These are phyloP conservation scores for Myriangium duriaei DNA, from an alignment of 2,329 filamentous ascomycete genomes.

Conservation along the genomic window DNA sequence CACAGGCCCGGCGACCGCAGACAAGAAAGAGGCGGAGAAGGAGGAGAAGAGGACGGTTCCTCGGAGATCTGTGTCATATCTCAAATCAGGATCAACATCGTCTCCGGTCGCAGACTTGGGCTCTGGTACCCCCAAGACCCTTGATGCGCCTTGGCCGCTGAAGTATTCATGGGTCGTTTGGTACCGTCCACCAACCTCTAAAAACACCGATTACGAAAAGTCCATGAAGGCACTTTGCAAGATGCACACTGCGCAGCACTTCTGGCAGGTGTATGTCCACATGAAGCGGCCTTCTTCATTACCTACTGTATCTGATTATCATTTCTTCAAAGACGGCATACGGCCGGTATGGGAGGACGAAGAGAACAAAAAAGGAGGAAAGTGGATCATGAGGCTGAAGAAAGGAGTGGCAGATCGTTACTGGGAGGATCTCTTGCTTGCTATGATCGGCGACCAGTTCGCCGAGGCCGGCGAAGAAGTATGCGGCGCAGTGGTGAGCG, in stretches of 20 bases:
- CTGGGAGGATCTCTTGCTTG: conserved; percentile 88
- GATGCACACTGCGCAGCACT: conserved; percentile 74
- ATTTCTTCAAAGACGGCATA: conserved; percentile 94
- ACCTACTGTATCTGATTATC: conserved; percentile 90
- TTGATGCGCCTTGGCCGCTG: conserved; percentile 38
- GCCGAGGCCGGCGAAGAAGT: conserved; percentile 85
- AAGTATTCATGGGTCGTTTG: conserved; percentile 91
- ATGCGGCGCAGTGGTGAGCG: conserved; percentile 86
- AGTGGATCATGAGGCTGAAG: conserved; percentile 94
- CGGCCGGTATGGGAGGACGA: conserved; percentile 98
- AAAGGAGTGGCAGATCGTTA: conserved; percentile 94
- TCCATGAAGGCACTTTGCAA: conserved; percentile 78
- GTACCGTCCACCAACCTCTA: conserved; percentile 92
- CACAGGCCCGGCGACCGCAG: conserved; percentile 41
- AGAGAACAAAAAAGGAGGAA: conserved; percentile 88
- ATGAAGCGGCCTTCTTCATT: conserved; percentile 79
- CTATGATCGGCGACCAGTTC: conserved; percentile 89
- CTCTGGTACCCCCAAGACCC: conserved; percentile 24
- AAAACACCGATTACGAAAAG: conserved; percentile 97
- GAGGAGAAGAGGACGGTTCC: conserved; percentile 17
- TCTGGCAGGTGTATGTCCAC: conserved; percentile 80
- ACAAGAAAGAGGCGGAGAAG: conserved; percentile 50
- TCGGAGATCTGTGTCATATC: conserved; percentile 9
- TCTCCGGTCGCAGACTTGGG: conserved; percentile 13
- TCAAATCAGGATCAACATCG: conserved; percentile 10